Conservation (phyloP, 768 basidiomycete species). For the Tricholoma furcatifolium region DNA sequence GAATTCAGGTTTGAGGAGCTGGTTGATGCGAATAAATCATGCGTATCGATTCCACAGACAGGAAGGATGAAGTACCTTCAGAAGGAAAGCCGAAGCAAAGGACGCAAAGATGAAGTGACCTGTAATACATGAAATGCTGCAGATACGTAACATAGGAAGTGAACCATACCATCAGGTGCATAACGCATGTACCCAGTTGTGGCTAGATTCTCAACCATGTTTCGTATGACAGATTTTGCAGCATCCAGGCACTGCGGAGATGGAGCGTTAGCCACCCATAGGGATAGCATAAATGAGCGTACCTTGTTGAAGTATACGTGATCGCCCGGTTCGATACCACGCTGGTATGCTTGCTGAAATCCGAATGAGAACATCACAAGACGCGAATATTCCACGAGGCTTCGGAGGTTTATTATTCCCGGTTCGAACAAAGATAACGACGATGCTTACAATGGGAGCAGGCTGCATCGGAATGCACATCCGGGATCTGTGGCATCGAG, state of each 20-base stretch:
- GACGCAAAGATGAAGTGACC: slow-evolving; percentile 78
- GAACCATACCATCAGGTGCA: slow-evolving; percentile 65
- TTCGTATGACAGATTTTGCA: slow-evolving; percentile 64
- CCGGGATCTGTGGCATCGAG: slow-evolving; percentile 45
- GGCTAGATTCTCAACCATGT: slow-evolving; percentile 62
- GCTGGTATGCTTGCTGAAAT: slow-evolving; percentile 79
- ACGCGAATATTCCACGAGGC: slow-evolving; percentile 73
- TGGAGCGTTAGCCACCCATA: neutral
- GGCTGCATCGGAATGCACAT: slow-evolving; percentile 57
- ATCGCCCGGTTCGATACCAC: slow-evolving; percentile 62
- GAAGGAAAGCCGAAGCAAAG: slow-evolving; percentile 80
- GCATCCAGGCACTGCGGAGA: slow-evolving; percentile 60
- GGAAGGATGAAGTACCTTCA: slow-evolving; percentile 52
- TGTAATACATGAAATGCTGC: slow-evolving; percentile 18
- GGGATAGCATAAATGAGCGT: slow-evolving; percentile 6
- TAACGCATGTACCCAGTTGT: slow-evolving; percentile 77
- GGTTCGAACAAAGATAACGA: neutral
- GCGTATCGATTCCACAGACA: neutral
- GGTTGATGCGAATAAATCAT: slow-evolving; percentile 1
- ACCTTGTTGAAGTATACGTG: slow-evolving; percentile 70
- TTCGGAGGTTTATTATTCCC: slow-evolving; percentile 23
- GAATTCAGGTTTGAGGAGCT: slow-evolving; percentile 78
- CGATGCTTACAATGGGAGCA: slow-evolving; percentile 71
- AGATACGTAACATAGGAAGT: neutral
- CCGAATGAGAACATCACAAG: slow-evolving; percentile 88